These are phyloP conservation scores for Candida sojae DNA, from an alignment of 1,139 yeast genomes.

Conservation along the genomic window DNA sequence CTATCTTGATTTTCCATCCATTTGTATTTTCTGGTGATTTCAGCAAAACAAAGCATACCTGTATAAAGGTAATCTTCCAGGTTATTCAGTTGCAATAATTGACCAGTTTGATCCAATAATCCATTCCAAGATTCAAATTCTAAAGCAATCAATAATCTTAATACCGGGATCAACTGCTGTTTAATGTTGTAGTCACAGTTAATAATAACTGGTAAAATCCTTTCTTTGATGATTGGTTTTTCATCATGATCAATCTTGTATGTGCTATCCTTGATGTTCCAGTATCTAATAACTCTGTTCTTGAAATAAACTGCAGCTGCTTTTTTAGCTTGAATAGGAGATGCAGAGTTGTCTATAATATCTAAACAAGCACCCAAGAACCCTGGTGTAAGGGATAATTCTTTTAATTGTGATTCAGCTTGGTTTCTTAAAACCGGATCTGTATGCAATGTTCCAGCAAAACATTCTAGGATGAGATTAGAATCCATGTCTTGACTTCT, in stretches of 20 bases:
- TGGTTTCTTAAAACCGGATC: slow-evolving; percentile 61
- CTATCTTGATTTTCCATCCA: slow-evolving; percentile 73
- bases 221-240: slow-evolving; percentile 67
- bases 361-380: slow-evolving; percentile 85
- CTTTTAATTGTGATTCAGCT: slow-evolving; percentile 69
- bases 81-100: slow-evolving; percentile 43
- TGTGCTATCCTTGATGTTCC: slow-evolving; percentile 43
- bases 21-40: slow-evolving; percentile 71
- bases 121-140: slow-evolving; percentile 76
- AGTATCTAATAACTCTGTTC: slow-evolving; percentile 65
- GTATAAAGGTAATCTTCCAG: slow-evolving; percentile 62
- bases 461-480: slow-evolving; percentile 67
- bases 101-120: slow-evolving; percentile 59
- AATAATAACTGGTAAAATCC: slow-evolving; percentile 49
- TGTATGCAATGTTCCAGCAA: slow-evolving; percentile 77
- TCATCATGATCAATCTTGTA: slow-evolving; percentile 62
- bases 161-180: slow-evolving; percentile 69
- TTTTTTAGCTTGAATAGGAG: slow-evolving; percentile 57
- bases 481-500: slow-evolving; percentile 56
- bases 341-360: slow-evolving; percentile 51
- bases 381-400: slow-evolving; percentile 62
- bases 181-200: slow-evolving; percentile 48
- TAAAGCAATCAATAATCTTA: slow-evolving; percentile 60
- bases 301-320: slow-evolving; percentile 90
- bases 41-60: slow-evolving; percentile 76